Evolutionary conservation across 2,329 filamentous ascomycete genomes (phyloP).

Genomic region (Magnaporthiopsis incrustans): DNA sequence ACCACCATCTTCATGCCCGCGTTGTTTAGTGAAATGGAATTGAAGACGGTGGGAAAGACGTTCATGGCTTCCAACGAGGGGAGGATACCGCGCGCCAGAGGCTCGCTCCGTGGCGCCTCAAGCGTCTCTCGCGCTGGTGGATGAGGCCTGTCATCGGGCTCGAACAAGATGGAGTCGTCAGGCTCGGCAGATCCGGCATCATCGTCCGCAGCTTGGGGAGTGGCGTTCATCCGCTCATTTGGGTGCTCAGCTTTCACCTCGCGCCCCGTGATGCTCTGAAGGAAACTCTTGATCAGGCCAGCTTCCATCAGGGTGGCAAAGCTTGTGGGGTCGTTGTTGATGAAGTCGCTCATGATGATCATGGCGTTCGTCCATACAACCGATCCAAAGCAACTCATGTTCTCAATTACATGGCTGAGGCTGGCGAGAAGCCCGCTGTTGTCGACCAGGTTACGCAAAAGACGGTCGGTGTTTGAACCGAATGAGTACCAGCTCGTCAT

Average conservation of each 20-base stretch:
- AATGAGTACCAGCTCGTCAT: slow-evolving; percentile 67
- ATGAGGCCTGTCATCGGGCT: slow-evolving; percentile 36
- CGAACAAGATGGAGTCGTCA: slow-evolving; percentile 29
- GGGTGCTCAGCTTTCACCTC: slow-evolving; percentile 30
- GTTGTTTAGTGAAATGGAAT: slow-evolving; percentile 88
- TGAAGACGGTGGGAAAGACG: slow-evolving; percentile 79
- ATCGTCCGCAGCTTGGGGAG: slow-evolving; percentile 19
- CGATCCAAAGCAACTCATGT: slow-evolving; percentile 74
- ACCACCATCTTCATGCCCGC: slow-evolving; percentile 82
- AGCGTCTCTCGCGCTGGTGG: slow-evolving; percentile 45
- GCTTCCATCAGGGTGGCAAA: slow-evolving; percentile 94
- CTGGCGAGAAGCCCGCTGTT: slow-evolving; percentile 76
- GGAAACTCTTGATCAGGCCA: slow-evolving; percentile 75
- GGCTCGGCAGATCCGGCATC: slow-evolving; percentile 27
- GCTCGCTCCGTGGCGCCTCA: slow-evolving; percentile 31
- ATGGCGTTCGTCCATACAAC: slow-evolving; percentile 94
- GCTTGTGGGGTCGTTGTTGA: slow-evolving; percentile 97
- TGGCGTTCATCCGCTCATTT: slow-evolving; percentile 12
- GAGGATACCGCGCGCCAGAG: slow-evolving; percentile 64
- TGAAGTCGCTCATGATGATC: slow-evolving; percentile 87
- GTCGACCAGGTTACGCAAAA: slow-evolving; percentile 89
- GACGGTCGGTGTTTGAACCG: slow-evolving; percentile 77
- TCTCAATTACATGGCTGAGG: slow-evolving; percentile 72
- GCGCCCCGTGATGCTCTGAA: slow-evolving; percentile 68
- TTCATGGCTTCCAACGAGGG: slow-evolving; percentile 84